Percentiles rank a stretch among this genome's conserved stretches.
phyloP scores from a whole-genome alignment of 129 eudicot genomes.

The Centella asiatica region DNA sequence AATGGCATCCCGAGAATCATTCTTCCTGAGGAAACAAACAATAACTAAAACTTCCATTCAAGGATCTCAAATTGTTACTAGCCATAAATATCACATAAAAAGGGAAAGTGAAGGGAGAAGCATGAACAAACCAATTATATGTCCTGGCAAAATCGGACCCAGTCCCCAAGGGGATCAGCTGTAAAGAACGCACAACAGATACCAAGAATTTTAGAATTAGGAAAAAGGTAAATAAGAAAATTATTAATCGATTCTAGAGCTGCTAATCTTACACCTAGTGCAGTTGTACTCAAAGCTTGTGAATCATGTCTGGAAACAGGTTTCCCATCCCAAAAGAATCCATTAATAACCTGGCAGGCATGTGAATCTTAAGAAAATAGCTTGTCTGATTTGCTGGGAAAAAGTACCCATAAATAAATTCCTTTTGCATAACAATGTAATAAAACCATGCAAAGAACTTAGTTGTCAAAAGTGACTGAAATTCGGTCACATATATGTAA shows the following conservation, averaged over 20 bases:
- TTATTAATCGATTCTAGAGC: conserved; percentile 1
- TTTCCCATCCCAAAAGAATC: conserved; percentile 86
- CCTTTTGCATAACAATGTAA: neutral
- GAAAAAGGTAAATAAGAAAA: neutral
- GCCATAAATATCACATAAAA: conserved; percentile 9
- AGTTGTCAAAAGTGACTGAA: neutral
- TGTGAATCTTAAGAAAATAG: neutral
- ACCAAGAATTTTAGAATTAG: neutral
- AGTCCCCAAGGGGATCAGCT: conserved; percentile 94
- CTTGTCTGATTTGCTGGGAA: neutral
- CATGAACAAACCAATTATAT: conserved; percentile 67
- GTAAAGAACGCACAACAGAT: conserved; percentile 22
- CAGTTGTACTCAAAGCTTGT: conserved; percentile 43
- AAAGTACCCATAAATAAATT: neutral
- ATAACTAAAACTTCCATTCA: conserved; percentile 13
- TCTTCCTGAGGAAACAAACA: conserved; percentile 50
- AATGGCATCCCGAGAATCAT: conserved; percentile 71
- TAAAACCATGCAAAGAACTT: neutral
- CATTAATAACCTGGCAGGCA: conserved; percentile 73
- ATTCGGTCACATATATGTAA: neutral
- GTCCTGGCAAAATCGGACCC: conserved; percentile 98
- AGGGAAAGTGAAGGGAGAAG: conserved; percentile 10
- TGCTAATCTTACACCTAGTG: conserved; percentile 73
- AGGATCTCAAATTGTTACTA: conserved; percentile 7
- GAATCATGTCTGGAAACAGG: conserved; percentile 50